Evolutionary conservation across 192 early-diverging fungal species (phyloP).

Genomic region (Coemansia sp.): DNA sequence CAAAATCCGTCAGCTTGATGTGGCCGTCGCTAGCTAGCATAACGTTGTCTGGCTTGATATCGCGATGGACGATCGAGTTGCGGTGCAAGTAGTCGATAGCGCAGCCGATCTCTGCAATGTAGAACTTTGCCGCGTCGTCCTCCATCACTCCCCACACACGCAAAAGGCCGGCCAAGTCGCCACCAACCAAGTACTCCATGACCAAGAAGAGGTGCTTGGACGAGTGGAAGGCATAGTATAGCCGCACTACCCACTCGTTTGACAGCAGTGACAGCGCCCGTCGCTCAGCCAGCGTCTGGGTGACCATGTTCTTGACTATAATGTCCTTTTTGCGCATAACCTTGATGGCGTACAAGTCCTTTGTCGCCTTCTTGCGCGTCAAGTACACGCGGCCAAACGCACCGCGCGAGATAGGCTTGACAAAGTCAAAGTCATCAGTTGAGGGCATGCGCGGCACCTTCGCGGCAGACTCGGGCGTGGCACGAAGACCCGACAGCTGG

Average conservation of each 20-base stretch:
- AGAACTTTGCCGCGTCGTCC: constrained; percentile 82
- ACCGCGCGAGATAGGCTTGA: constrained; percentile 93
- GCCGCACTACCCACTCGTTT: constrained; percentile 87
- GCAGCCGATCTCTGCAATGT: constrained; percentile 85
- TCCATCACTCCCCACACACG: constrained; percentile 78
- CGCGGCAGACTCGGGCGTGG: constrained; percentile 27
- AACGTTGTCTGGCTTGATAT: constrained; percentile 84
- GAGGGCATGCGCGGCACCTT: constrained; percentile 71
- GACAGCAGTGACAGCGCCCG: constrained; percentile 77
- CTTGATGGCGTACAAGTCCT: constrained; percentile 92
- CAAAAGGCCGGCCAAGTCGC: constrained; percentile 79
- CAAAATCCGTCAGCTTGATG: constrained; percentile 96
- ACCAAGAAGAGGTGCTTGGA: constrained; percentile 86
- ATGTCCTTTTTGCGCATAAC: constrained; percentile 91
- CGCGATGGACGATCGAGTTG: constrained; percentile 90
- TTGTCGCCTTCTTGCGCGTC: constrained; percentile 81
- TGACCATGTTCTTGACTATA: constrained; percentile 97
- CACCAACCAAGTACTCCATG: constrained; percentile 92
- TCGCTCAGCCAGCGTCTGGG: constrained; percentile 85
- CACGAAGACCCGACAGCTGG: constrained; percentile 43
- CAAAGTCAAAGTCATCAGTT: constrained; percentile 92
- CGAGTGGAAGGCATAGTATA: constrained; percentile 93
- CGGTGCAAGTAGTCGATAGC: constrained; percentile 91
- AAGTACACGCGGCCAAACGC: constrained; percentile 93
- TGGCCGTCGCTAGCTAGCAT: constrained; percentile 86